A percentile compares a stretch with the other conserved stretches of the same genome.
phyloP scores from a whole-genome alignment of 2,329 filamentous ascomycete genomes.

The Talaromyces islandicus region DNA sequence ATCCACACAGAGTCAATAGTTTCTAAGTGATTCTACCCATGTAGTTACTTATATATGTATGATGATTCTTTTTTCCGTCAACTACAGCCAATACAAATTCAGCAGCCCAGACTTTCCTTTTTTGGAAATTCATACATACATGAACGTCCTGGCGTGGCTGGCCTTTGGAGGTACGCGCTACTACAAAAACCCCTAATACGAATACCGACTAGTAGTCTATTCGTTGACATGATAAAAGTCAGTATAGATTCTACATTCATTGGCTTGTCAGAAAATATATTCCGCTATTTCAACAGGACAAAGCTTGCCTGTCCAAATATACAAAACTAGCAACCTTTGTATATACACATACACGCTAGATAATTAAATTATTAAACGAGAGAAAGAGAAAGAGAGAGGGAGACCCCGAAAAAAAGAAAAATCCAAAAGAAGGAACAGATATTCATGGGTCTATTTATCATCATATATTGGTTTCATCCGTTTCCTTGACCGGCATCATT shows the following conservation, averaged over 20 bases:
- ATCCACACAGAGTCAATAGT: not conserved
- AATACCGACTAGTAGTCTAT: no score
- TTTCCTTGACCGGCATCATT: constrained; percentile 27
- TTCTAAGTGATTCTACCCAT: no score
- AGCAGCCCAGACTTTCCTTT: not conserved
- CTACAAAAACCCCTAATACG: no score
- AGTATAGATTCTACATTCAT: not conserved
- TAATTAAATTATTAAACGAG: not conserved
- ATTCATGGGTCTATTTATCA: not conserved
- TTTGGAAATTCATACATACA: not conserved
- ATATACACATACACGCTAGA: not conserved
- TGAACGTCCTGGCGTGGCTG: no score
- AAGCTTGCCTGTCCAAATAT: not conserved
- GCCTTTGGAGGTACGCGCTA: no score
- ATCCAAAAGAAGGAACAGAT: not conserved
- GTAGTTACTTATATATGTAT: not conserved
- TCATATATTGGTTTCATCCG: constrained; percentile 26
- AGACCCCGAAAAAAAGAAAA: not conserved
- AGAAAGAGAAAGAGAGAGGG: not conserved
- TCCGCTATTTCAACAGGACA: no score
- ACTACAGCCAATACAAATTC: not conserved
- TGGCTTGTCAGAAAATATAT: not conserved
- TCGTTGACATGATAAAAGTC: not conserved
- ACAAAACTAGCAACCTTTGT: not conserved
- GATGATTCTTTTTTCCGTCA: not conserved